These are phyloP conservation scores for Trichoderma atrobrunneum DNA, from an alignment of 2,329 filamentous ascomycete species.

Conservation along the genomic window DNA sequence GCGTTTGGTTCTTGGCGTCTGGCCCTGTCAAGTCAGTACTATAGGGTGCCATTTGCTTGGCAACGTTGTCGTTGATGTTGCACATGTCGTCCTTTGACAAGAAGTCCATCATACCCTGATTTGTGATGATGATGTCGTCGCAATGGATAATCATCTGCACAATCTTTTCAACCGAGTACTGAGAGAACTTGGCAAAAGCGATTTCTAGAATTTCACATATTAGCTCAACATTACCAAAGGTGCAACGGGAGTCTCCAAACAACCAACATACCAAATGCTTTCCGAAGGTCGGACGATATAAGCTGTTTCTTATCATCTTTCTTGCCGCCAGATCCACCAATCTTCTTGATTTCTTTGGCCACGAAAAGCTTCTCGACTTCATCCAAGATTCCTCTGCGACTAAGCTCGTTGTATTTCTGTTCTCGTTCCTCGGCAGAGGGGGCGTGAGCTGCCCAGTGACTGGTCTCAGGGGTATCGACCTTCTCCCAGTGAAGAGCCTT, in stretches of 20 bases:
- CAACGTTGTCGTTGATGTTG: conserved; percentile 84
- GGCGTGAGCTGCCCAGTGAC: conserved; percentile 86
- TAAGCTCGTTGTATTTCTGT: conserved; percentile 92
- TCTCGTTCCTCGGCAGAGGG: conserved; percentile 87
- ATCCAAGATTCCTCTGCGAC: conserved; percentile 90
- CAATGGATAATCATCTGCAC: conserved; percentile 95
- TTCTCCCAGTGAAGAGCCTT: conserved; percentile 99
- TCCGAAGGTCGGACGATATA: conserved; percentile 85
- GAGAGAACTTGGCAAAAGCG: conserved; percentile 89
- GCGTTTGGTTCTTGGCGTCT: conserved; percentile 70
- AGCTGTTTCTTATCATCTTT: conserved; percentile 97
- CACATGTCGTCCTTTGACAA: conserved; percentile 89
- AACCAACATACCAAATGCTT: conserved; percentile 64
- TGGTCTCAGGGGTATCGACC: conserved; percentile 86
- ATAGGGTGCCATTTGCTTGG: conserved; percentile 91
- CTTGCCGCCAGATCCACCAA: conserved; percentile 69
- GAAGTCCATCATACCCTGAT: conserved; percentile 93
- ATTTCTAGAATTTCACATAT: conserved; percentile 59
- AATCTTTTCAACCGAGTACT: conserved; percentile 76
- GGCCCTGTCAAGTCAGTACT: conserved; percentile 95
- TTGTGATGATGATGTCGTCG: conserved; percentile 83
- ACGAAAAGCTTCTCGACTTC: conserved; percentile 97
- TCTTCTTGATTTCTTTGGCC: conserved; percentile 91
- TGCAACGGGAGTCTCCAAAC: not conserved
- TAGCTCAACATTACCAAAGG: not conserved